phyloP scores from a whole-genome alignment of 495 filamentous ascomycete genomes.

The Aspergillus sclerotioniger region DNA sequence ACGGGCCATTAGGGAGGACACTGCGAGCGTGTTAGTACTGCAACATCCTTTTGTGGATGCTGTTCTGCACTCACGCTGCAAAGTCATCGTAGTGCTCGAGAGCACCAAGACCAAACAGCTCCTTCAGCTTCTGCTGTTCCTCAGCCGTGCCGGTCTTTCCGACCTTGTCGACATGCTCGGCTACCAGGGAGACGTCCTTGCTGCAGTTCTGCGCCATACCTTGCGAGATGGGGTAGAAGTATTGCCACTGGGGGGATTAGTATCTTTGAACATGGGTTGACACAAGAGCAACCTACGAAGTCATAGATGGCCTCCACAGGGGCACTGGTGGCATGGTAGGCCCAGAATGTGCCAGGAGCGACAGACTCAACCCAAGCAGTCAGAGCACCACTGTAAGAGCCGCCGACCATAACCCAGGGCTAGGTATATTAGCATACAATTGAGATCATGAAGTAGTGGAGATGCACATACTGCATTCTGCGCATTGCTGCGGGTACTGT shows the following conservation, averaged over 20 bases:
- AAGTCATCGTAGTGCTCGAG: slow-evolving; percentile 60
- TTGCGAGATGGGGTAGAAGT: slow-evolving; percentile 61
- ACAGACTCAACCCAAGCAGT: slow-evolving; percentile 59
- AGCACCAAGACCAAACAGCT: slow-evolving; percentile 54
- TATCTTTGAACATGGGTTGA: background rate
- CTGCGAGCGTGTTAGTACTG: slow-evolving; percentile 19
- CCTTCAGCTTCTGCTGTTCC: slow-evolving; percentile 52
- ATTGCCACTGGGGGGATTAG: slow-evolving; percentile 49
- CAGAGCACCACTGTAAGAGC: slow-evolving; percentile 64
- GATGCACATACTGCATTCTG: slow-evolving; percentile 41
- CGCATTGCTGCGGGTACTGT: slow-evolving; percentile 48
- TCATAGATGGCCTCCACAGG: slow-evolving; percentile 62
- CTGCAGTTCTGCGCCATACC: slow-evolving; percentile 66
- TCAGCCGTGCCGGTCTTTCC: slow-evolving; percentile 38
- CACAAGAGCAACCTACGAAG: slow-evolving; percentile 33
- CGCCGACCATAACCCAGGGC: slow-evolving; percentile 64
- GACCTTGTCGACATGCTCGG: slow-evolving; percentile 55
- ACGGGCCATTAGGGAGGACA: slow-evolving; percentile 54
- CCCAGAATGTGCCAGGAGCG: slow-evolving; percentile 65
- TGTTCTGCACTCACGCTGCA: slow-evolving; percentile 35
- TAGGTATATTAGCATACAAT: slow-evolving; percentile 6
- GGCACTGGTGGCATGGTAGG: slow-evolving; percentile 61
- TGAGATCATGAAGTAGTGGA: too few relatives aligned
- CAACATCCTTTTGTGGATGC: too few relatives aligned
- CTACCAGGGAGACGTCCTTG: slow-evolving; percentile 51